Conservation (phyloP, 176 grass and related monocot genomes). For the Luzula sylvatica region DNA sequence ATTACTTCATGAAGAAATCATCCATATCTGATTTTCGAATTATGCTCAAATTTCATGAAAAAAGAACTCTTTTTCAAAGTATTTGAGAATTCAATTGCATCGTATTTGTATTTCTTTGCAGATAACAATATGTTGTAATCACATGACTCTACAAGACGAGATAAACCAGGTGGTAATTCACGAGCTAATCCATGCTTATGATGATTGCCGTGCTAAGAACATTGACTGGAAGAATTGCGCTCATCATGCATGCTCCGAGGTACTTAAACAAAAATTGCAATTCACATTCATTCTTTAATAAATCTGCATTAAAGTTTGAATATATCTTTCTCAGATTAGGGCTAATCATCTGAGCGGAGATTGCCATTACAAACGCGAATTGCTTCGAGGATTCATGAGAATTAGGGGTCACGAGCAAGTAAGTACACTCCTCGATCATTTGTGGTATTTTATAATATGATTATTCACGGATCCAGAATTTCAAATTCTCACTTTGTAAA, state of each 20-base stretch:
- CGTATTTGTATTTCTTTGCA: slow-evolving; percentile 28
- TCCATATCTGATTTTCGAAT: too few species aligned
- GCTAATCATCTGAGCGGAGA: slow-evolving; percentile 90
- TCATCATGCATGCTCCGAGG: slow-evolving; percentile 97
- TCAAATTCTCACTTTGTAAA: background rate
- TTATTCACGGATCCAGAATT: background rate
- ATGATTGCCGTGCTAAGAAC: slow-evolving; percentile 79
- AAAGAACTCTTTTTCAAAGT: too few species aligned
- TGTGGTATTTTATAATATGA: background rate
- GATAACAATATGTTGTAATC: slow-evolving; percentile 78
- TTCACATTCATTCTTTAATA: too few species aligned
- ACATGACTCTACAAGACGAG: slow-evolving; percentile 46
- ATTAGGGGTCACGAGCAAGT: slow-evolving; percentile 84
- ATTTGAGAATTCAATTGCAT: background rate
- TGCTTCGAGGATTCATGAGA: slow-evolving; percentile 80
- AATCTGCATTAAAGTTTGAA: background rate
- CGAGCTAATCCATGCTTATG: slow-evolving; percentile 91
- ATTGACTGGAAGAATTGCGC: slow-evolving; percentile 77
- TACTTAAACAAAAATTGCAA: slow-evolving; percentile 16
- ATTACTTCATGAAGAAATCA: too few species aligned
- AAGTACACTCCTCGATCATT: slow-evolving; percentile 14
- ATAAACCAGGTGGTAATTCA: slow-evolving; percentile 75
- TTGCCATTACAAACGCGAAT: slow-evolving; percentile 89
- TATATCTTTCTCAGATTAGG: slow-evolving; percentile 44
- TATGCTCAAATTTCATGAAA: too few species aligned